phyloP scores from a whole-genome alignment of 2,329 filamentous ascomycete genomes.

The Ceratocystis eucalypticola region DNA sequence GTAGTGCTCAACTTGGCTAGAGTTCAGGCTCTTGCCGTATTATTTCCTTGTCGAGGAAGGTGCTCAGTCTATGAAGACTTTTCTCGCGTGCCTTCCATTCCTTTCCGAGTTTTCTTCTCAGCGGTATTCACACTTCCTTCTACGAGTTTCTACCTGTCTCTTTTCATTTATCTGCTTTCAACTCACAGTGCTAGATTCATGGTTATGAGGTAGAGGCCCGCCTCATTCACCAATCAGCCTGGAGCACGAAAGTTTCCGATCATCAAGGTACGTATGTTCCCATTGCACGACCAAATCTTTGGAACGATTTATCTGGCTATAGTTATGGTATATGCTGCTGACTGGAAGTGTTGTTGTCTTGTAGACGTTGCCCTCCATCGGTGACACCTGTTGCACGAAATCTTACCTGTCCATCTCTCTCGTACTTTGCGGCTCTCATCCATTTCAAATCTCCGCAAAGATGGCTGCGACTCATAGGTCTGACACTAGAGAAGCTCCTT shows the following conservation, averaged over 20 bases:
- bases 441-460: not conserved
- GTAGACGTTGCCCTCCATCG: not conserved
- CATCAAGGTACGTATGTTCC: not conserved
- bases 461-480: not conserved
- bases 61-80: not conserved
- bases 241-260: not conserved
- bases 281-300: too few species aligned
- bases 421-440: not conserved
- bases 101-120: not conserved
- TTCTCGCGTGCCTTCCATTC: not conserved
- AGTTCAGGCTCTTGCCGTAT: not conserved
- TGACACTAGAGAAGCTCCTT: not conserved
- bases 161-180: not conserved
- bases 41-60: not conserved
- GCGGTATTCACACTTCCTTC: not conserved
- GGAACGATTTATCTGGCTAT: not conserved
- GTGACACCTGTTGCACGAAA: not conserved
- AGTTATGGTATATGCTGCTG: not conserved
- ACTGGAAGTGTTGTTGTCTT: not conserved
- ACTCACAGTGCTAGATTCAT: not conserved
- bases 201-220: not conserved
- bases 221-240: not conserved
- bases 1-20: too few species aligned
- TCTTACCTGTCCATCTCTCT: not conserved
- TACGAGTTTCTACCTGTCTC: not conserved